Base-by-base conservation (phyloP, 331 rosid species). In the Malus hybrid region DNA sequence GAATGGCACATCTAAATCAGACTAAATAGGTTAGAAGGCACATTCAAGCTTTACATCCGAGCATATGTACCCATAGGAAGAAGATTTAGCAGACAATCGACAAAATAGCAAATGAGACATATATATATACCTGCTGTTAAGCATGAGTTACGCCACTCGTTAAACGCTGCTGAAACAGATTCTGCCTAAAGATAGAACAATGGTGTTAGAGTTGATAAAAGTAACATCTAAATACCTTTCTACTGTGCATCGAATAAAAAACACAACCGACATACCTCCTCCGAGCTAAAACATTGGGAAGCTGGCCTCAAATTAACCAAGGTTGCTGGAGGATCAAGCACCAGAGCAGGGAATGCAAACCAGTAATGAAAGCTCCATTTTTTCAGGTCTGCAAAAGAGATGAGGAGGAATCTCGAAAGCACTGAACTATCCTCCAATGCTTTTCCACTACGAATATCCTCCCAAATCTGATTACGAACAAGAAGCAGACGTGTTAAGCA, bases 261-360 rank as follows among this genome's bases (percentile, higher is more conserved):
- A 22, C 13, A 44, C 59, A 87, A 70, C 76, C 46, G 28, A 62
- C 76, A 79, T 70, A 92, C 99, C 97, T 94, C 97, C 71, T 77
- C 83, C 11, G 7, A 56, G 81, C 88, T 88, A 81, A 92, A 85
- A 84, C 86, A 86, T 46, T 84, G 85, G 73, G 91, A 88, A 79
- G 97, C 97, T 79, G 92, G 88, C 70, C 67, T 87, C 83, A 94
- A 73, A 84, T 85, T 79, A 70, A 85, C 83, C 83, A 94, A 70
- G 64, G 85, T 87, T 55, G 93, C 97, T 18, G 96, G 97, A 63
- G 97, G 97, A 76, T 94, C 86, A 81, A 92, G 92, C 82, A 90
- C 78, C 65, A 94, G 85, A 55, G 97, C 99, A 46, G 99, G 99
- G 82, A 92, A 94, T 62, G 96, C 97, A 84, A 92, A 92, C 97